Evolutionary conservation across 257 asterid species (phyloP).

Genomic region (Jaltomata sinuosa): DNA sequence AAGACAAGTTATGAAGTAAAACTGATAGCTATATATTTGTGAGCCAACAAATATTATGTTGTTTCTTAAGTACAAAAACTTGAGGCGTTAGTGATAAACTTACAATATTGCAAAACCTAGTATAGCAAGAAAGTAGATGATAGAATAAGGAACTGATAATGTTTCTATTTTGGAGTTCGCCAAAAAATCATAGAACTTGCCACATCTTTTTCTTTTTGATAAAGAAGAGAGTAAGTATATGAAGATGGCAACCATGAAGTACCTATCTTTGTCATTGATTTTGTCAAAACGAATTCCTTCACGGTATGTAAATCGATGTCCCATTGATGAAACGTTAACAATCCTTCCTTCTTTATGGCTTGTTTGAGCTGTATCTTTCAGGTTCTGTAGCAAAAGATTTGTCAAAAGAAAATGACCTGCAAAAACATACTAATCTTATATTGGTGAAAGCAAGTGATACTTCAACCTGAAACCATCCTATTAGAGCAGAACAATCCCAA

Average conservation of each 20-base stretch:
- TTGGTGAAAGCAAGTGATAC: neutral
- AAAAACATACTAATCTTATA: neutral
- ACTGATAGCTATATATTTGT: neutral
- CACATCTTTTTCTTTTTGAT: neutral
- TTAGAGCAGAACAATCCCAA: neutral
- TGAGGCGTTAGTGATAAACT: neutral
- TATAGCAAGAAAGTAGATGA: neutral
- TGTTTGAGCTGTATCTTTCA: constrained; percentile 23
- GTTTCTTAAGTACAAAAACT: neutral
- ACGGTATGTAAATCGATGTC: constrained; percentile 10
- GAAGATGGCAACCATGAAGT: neutral
- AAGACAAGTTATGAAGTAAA: neutral
- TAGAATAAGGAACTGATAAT: neutral
- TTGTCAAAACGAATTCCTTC: constrained; percentile 34
- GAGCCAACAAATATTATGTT: neutral
- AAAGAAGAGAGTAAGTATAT: neutral
- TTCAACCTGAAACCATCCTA: neutral
- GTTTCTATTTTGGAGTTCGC: neutral
- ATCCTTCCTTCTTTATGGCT: constrained; percentile 36
- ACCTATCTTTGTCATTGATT: constrained; percentile 30
- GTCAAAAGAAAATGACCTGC: constrained; percentile 46
- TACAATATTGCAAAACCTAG: neutral
- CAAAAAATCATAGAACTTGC: neutral
- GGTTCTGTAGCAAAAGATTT: constrained; percentile 27
- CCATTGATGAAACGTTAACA: constrained; percentile 28